phyloP scores from a whole-genome alignment of 1,139 yeast species.

The Candida sanyaensis region DNA sequence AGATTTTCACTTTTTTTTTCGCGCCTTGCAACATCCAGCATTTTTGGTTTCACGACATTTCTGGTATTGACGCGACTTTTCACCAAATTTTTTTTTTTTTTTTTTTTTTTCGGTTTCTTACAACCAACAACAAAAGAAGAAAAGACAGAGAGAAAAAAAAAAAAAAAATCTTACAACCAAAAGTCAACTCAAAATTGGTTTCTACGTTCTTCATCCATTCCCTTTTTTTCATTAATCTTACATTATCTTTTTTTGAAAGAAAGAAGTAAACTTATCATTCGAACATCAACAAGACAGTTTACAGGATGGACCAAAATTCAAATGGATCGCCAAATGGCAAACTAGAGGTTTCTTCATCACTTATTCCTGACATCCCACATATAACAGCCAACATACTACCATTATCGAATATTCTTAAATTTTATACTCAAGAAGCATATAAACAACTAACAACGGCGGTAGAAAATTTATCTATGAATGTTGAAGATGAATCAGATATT shows the following conservation, averaged over 20 bases:
- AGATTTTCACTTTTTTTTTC: background rate
- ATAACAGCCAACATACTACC: constrained; percentile 72
- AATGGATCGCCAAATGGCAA: constrained; percentile 4
- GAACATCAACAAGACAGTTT: background rate
- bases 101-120: background rate
- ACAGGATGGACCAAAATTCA: background rate
- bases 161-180: constrained; percentile 2
- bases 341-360: background rate
- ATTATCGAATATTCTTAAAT: constrained; percentile 56
- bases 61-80: background rate
- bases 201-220: background rate
- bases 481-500: constrained; percentile 51
- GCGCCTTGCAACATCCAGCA: background rate
- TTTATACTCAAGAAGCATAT: constrained; percentile 63
- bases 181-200: background rate
- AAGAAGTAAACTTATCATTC: background rate
- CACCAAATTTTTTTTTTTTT: background rate
- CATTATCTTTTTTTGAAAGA: background rate
- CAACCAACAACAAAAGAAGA: background rate
- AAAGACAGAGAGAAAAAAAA: background rate
- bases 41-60: too few relatives aligned
- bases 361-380: constrained; percentile 64
- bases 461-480: constrained; percentile 52
- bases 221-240: background rate
- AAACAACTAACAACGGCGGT: constrained; percentile 63